Base-by-base conservation (phyloP, 2,329 filamentous ascomycete species). In the Trichoderma semiorbis region DNA sequence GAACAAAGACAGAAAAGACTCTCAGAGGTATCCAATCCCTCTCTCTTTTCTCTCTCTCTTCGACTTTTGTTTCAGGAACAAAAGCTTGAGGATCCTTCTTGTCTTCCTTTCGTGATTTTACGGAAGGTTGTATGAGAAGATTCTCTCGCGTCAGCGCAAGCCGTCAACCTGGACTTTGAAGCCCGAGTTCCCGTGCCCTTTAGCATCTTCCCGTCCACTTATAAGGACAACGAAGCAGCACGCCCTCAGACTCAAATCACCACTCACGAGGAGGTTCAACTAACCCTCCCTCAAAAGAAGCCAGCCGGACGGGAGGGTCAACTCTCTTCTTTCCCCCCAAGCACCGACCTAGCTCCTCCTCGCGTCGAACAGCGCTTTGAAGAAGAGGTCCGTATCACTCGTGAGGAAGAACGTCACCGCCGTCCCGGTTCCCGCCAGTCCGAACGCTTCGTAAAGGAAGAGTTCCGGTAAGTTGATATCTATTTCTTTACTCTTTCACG, bases 131-230 rank as follows among this genome's bases (percentile, higher is more conserved):
- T 80, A 82, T 83, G 89, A 93, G 91, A 91, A 90, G 87, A 88
- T 89, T 84, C 83, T 86, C 85, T 84, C 82, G 85, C 90, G 86
- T 85, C 84, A 84, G 83, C 78, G 91, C 90, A 92, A 91, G 91
- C 92, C 92, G 93, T 87, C 93, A 98, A 94, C 89, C 95, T 98
- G 95, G 95, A 98, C 93, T 98, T 97, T 96, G 95, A 97, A 93
- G 94, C 95, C 87, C 93, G 94, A 86, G 93, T 98, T 86, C 94
- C 95, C 89, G 96, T 98, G 87, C 95, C 95, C 87, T 97, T 98
- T 91, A 98, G 94, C 93, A 93, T 98, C 92, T 98, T 98, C 91
- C 95, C 95, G 88, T 97, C 94, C 85, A 93, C 94, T 86, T 98
- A 98, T 90, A 90, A 92, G 84, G 87, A 87, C 83, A 83, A 82